A percentile compares a stretch with the other conserved stretches of the same genome.
These are phyloP conservation scores for Gymnopilus dilepis DNA, from an alignment of 768 basidiomycete genomes.

Conservation along the genomic window DNA sequence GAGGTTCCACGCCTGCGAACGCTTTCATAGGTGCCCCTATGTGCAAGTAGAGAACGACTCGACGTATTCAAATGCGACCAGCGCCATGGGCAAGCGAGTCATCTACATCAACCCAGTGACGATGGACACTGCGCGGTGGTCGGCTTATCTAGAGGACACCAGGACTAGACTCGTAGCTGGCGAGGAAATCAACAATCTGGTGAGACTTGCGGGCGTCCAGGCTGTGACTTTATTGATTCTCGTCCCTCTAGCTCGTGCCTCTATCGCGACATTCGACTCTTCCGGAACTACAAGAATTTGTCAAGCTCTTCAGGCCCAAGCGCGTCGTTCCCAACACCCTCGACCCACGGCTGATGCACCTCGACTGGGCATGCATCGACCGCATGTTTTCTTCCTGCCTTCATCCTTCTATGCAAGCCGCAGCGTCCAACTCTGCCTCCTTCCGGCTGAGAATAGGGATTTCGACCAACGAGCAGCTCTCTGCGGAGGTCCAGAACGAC, in stretches of 20 bases:
- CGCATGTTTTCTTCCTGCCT: conserved; percentile 70
- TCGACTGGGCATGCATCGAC: conserved; percentile 80
- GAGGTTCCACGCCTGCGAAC: conserved; percentile 94
- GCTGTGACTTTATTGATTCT: not conserved
- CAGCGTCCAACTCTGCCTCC: not conserved
- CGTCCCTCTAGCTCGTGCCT: conserved; percentile 68
- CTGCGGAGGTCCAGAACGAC: conserved; percentile 28
- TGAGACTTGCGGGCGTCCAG: conserved; percentile 36
- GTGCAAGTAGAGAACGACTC: conserved; percentile 51
- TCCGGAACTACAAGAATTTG: conserved; percentile 83
- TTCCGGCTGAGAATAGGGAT: conserved; percentile 16
- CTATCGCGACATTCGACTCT: conserved; percentile 87
- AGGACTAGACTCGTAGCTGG: conserved; percentile 43
- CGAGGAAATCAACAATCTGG: conserved; percentile 64
- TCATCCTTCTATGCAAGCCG: conserved; percentile 26
- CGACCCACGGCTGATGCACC: conserved; percentile 50
- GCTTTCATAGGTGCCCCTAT: conserved; percentile 72
- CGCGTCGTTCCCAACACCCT: conserved; percentile 82
- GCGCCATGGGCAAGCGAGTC: conserved; percentile 57
- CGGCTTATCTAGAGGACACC: conserved; percentile 46
- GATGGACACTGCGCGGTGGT: conserved; percentile 60
- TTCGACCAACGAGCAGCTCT: conserved; percentile 11
- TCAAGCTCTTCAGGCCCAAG: conserved; percentile 79
- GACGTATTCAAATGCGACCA: conserved; percentile 37
- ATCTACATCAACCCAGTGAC: conserved; percentile 89